Evolutionary conservation across 441 rosid species (phyloP).

Genomic region (Pelargonium citronellum): DNA sequence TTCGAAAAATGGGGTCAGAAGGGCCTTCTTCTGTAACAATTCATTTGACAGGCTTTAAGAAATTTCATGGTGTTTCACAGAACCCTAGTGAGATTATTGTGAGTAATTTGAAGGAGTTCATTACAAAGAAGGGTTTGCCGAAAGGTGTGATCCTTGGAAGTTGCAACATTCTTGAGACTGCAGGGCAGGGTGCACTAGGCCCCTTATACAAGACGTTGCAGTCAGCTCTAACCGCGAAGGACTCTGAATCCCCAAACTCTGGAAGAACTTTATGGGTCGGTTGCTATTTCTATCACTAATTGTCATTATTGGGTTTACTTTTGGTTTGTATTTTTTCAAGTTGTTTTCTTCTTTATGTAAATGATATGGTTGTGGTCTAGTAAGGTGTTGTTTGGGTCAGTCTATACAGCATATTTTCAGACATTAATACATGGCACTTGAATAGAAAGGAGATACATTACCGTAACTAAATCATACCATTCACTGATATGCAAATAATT

Average conservation of each 20-base stretch:
- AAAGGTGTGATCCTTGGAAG: slow-evolving; percentile 64
- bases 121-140: slow-evolving; percentile 57
- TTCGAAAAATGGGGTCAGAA: slow-evolving; percentile 75
- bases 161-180: slow-evolving; percentile 76
- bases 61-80: slow-evolving; percentile 92
- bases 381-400: too few species aligned
- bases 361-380: too few species aligned
- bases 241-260: slow-evolving; percentile 41
- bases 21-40: slow-evolving; percentile 66
- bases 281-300: not conserved
- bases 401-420: not conserved
- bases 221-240: slow-evolving; percentile 39
- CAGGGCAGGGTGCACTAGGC: slow-evolving; percentile 70
- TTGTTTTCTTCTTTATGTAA: too few species aligned
- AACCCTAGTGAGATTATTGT: slow-evolving; percentile 85
- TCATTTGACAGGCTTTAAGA: slow-evolving; percentile 89
- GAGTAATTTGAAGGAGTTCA: slow-evolving; percentile 54
- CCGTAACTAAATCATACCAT: not conserved
- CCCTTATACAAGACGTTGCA: slow-evolving; percentile 58
- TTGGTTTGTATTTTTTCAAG: not conserved
- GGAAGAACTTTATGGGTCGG: slow-evolving; percentile 71
- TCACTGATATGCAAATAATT: not conserved
- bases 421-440: not conserved
- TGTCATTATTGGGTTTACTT: not conserved
- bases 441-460: not conserved